Base-by-base conservation (phyloP, 148 eudicot species). In the Arctostaphylos glauca region DNA sequence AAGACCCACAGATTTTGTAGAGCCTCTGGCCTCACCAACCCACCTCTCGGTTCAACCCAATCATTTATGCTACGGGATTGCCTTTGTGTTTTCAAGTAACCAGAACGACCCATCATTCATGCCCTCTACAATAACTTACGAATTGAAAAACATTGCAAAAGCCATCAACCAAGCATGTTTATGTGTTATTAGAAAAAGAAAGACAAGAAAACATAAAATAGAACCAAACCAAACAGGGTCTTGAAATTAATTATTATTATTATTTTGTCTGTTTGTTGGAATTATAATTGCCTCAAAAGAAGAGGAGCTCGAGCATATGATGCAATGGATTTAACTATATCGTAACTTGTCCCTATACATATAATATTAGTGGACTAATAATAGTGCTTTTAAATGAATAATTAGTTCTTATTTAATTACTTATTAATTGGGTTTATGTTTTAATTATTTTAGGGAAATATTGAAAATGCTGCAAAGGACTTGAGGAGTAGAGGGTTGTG, bases 401-500 rank as follows among this genome's bases (percentile, higher is more conserved):
- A 1, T n/a, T 60, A 60, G n/a, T 54, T 12, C 16, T 25, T 25
- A 66, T 21, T 25, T 64, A 23, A 5, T 0, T 25, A 2, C 0
- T 5, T 48, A 74, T 23, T 9, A 10, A 12, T 23, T 53, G 25
- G 13, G 9, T 53, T 76, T 4, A 44, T 43, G 46, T 58, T 52
- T 43, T 74, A 5, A 46, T 41, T 15, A 66, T 66, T 76, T 41
- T 31, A 84, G 90, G 90, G 92, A 83, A 4, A 79, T 31, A 31
- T 31, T 31, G 64, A 52, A 80, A 87, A 83, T 52, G 84, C 38
- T 38, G 21, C 59, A 76, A 93, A 76, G 79, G 97, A 94, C 84
- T 89, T 92, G 88, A 90, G 87, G 83, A 91, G 94, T 83, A 88
- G 87, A 86, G 97, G 97, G 59, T 60, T 94, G 79, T 91, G 97